Evolutionary conservation across 768 basidiomycete genomes (phyloP), one percentile per base, ranked within the genome.

Genomic region (Ramaria sp.): DNA sequence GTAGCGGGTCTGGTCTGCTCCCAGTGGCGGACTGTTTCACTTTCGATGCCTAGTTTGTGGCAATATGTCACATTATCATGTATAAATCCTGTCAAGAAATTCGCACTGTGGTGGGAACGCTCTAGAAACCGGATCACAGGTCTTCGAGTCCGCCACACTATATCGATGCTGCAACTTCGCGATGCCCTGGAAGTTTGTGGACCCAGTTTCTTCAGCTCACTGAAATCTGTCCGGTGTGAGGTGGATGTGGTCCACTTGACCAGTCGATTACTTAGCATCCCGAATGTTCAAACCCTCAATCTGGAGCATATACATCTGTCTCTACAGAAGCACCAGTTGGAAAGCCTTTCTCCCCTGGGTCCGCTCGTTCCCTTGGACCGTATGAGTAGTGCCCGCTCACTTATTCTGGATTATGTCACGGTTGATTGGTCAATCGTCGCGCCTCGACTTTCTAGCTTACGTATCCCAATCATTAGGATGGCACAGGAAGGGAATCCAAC

Each of bases 31-130:
- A 63, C 64, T 30, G 70, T 83, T 31, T 73, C 79, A 1, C 66
- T 79, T 55, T 68, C 68, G 37, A 78, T 71, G 3, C 80, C 86
- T 3, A 60, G 63, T 17, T 72, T 86, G 4, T 90, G 88, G 88
- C 63, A 68, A 22, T 78, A 71, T 0, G 76, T 91, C 24, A 70
- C 80, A 9, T 70, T 91, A 7, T 73, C 77, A 13, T 64, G 67
- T 27, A 70, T 66, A 33, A 70, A 71, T 24, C 79, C 84, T 0
- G 65, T 67, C 2, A 69, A 67, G 43, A 91, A 88, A 64, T 71
- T 74, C 10, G 73, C 73, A 49, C 54, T 73, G 17, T 89, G 86
- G 87, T 68, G 77, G 43, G 67, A 74, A 51, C 79, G 80, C 31
- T 79, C 84, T n/a, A 69, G 71, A 41, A 77, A 78, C 1, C 68